Evolutionary conservation across 2,329 filamentous ascomycete species (phyloP).

Genomic region (Colletotrichum gigasporum): DNA sequence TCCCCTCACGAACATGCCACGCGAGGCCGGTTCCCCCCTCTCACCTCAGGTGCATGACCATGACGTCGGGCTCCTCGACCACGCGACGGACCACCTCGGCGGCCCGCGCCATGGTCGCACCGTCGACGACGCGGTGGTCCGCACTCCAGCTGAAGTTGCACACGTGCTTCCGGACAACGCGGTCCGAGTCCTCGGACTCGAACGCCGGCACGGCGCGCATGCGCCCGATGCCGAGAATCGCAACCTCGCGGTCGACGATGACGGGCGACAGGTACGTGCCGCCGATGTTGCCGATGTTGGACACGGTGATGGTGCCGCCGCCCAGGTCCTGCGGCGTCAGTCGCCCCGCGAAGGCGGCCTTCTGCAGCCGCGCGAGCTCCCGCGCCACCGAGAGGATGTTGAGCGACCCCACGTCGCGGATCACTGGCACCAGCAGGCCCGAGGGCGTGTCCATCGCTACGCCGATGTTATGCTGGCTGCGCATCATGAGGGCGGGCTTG

Average conservation of each 20-base stretch:
- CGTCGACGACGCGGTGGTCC: conserved; percentile 93
- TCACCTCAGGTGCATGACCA: conserved; percentile 83
- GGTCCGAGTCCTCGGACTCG: conserved; percentile 54
- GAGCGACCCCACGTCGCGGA: conserved; percentile 81
- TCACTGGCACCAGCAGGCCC: conserved; percentile 90
- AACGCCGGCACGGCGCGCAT: conserved; percentile 86
- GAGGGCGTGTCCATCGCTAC: conserved; percentile 93
- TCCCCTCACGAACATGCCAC: background rate
- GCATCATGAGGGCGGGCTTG: conserved; percentile 81
- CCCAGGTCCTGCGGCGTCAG: conserved; percentile 79
- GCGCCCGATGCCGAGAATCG: conserved; percentile 88
- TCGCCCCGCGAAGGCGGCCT: conserved; percentile 77
- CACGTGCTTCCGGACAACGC: conserved; percentile 79
- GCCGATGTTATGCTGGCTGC: conserved; percentile 91
- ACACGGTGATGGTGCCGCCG: conserved; percentile 93
- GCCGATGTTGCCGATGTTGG: conserved; percentile 95
- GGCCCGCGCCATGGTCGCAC: conserved; percentile 91
- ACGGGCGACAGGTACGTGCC: conserved; percentile 92
- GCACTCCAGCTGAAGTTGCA: conserved; percentile 97
- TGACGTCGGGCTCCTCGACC: conserved; percentile 85
- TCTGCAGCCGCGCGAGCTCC: conserved; percentile 79
- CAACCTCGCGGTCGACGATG: conserved; percentile 89
- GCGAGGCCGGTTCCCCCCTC: background rate
- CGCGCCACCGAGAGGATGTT: conserved; percentile 82
- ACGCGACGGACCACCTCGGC: conserved; percentile 81